These are phyloP conservation scores for Metschnikowia koreensis DNA, from an alignment of 805 yeast species.

Conservation along the genomic window DNA sequence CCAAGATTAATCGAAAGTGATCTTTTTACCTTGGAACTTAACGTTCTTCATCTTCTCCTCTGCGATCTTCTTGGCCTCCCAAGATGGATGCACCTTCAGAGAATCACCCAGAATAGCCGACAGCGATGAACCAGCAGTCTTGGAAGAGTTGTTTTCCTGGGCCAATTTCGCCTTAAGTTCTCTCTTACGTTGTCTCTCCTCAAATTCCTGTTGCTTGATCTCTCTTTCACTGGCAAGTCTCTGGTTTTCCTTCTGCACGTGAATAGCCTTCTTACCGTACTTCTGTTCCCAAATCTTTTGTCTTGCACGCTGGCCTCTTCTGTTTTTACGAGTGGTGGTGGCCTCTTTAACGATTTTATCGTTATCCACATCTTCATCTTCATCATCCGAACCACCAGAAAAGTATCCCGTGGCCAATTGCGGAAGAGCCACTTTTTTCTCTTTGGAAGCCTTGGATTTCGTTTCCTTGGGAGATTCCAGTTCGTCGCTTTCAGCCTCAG, in stretches of 20 bases:
- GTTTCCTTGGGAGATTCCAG: slow-evolving; percentile 35
- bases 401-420: slow-evolving; percentile 75
- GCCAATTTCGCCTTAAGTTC: slow-evolving; percentile 46
- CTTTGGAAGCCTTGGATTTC: slow-evolving; percentile 18
- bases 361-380: slow-evolving; percentile 39
- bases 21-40: slow-evolving; percentile 82
- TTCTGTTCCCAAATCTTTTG: slow-evolving; percentile 95
- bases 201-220: slow-evolving; percentile 60
- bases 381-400: slow-evolving; percentile 80
- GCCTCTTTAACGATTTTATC: slow-evolving; percentile 52
- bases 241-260: slow-evolving; percentile 65
- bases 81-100: slow-evolving; percentile 79
- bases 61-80: slow-evolving; percentile 85
- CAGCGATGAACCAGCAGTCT: slow-evolving; percentile 17
- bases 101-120: not conserved
- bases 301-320: slow-evolving; percentile 97
- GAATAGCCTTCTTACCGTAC: slow-evolving; percentile 81
- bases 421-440: slow-evolving; percentile 50
- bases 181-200: slow-evolving; percentile 69
- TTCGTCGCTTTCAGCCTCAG: slow-evolving; percentile 23
- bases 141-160: slow-evolving; percentile 21
- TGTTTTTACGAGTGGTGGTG: slow-evolving; percentile 67
- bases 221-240: slow-evolving; percentile 55
- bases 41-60: slow-evolving; percentile 63
- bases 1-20: slow-evolving; percentile 54